Percentiles rank a stretch among this genome's conserved stretches.
phyloP scores from a whole-genome alignment of 495 filamentous ascomycete genomes.

The Glutinoglossum americanum region DNA sequence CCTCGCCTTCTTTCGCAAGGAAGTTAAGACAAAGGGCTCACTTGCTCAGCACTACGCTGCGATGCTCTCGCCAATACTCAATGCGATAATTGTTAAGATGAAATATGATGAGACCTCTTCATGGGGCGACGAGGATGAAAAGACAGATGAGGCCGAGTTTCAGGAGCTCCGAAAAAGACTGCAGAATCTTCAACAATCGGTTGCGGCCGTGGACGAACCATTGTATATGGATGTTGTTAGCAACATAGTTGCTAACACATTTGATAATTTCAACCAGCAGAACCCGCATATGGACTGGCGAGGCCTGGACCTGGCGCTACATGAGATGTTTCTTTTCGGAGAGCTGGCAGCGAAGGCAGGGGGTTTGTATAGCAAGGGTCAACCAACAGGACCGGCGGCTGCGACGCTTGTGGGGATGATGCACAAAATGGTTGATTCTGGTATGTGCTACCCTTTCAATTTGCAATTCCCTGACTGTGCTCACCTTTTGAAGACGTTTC shows the following conservation, averaged over 20 bases:
- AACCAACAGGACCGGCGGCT: constrained; percentile 50
- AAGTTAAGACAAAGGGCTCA: constrained; percentile 34
- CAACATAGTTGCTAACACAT: constrained; percentile 61
- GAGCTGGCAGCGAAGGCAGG: constrained; percentile 71
- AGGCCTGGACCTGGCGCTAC: constrained; percentile 83
- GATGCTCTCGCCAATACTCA: constrained; percentile 69
- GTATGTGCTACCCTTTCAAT: constrained; percentile 25
- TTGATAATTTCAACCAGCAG: constrained; percentile 47
- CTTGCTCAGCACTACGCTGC: constrained; percentile 44
- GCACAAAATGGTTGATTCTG: constrained; percentile 78
- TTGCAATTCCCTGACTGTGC: neutral
- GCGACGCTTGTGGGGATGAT: constrained; percentile 76
- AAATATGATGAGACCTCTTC: constrained; percentile 83
- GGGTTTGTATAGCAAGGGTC: constrained; percentile 61
- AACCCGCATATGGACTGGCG: constrained; percentile 71
- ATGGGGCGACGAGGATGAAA: constrained; percentile 70
- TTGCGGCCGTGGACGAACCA: constrained; percentile 63
- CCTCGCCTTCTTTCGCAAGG: constrained; percentile 65
- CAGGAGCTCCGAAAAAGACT: constrained; percentile 78
- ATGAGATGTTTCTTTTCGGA: constrained; percentile 94
- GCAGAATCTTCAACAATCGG: constrained; percentile 71
- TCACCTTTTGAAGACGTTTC: constrained; percentile 37
- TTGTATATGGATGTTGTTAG: constrained; percentile 73
- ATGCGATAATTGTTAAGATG: constrained; percentile 86
- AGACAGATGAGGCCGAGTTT: constrained; percentile 97